These are phyloP conservation scores for Chlamydomonas asymmetrica DNA, from an alignment of 139 green algal species.

Conservation along the genomic window DNA sequence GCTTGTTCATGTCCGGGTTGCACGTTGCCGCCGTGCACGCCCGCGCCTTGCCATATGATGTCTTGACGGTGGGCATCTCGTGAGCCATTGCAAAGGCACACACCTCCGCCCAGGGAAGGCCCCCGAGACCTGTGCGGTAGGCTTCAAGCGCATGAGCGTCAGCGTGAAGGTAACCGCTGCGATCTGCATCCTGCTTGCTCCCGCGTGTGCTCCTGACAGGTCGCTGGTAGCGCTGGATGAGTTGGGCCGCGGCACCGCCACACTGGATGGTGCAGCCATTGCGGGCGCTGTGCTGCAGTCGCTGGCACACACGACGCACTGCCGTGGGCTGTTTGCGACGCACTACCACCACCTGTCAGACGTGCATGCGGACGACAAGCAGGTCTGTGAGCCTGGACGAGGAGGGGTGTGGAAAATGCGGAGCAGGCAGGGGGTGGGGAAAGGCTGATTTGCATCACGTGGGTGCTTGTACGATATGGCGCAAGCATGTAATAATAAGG, in stretches of 20 bases:
- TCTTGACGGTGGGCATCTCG: no score
- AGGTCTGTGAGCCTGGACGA: background rate
- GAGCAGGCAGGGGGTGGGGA: background rate
- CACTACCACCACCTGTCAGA: slow-evolving; percentile 94
- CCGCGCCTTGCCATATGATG: no score
- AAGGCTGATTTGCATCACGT: background rate
- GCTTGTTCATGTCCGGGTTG: no score
- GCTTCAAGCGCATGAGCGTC: no score
- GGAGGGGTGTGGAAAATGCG: background rate
- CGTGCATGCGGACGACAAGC: slow-evolving; percentile 57
- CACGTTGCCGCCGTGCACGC: no score
- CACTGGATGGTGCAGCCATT: slow-evolving; percentile 93
- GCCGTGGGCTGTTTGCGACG: slow-evolving; percentile 93
- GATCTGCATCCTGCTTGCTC: no score
- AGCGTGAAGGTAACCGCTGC: no score
- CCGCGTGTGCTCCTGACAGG: slow-evolving; percentile 39
- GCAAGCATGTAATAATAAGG: background rate
- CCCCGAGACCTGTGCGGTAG: no score
- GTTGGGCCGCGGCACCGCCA: slow-evolving; percentile 95
- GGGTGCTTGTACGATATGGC: background rate
- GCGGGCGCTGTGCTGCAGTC: slow-evolving; percentile 88
- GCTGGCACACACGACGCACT: slow-evolving; percentile 63
- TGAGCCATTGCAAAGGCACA: no score
- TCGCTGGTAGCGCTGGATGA: slow-evolving; percentile 95
- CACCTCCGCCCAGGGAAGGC: no score